These are phyloP conservation scores for Mangifera indica DNA, from an alignment of 345 rosid species.

Conservation along the genomic window DNA sequence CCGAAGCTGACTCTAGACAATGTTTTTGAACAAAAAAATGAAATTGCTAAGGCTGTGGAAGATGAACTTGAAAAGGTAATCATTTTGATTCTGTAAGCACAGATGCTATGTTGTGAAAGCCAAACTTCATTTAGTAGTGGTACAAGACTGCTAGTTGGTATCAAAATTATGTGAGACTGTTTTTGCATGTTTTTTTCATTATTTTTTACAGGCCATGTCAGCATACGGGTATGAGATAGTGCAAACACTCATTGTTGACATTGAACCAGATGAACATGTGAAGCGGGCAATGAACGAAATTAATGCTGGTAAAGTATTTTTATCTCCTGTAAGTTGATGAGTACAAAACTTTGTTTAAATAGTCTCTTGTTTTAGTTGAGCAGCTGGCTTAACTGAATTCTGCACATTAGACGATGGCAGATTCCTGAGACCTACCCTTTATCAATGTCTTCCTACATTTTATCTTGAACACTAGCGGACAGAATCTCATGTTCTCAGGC, in stretches of 20 bases:
- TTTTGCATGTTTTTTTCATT: background rate
- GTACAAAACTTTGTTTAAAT: background rate
- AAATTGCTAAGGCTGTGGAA: constrained; percentile 42
- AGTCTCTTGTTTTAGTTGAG: background rate
- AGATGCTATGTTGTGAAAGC: background rate
- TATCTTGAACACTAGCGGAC: too few relatives aligned
- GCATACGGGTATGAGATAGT: constrained; percentile 32
- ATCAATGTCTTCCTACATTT: too few relatives aligned
- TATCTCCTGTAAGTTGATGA: background rate
- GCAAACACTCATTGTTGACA: constrained; percentile 30
- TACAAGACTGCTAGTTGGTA: background rate
- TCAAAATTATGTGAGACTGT: background rate
- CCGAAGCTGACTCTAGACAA: constrained; percentile 38
- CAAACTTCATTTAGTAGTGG: background rate
- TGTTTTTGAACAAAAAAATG: constrained; percentile 43
- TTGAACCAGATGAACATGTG: constrained; percentile 33
- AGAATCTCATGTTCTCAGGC: too few relatives aligned
- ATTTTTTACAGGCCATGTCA: constrained; percentile 26
- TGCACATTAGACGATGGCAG: too few relatives aligned
- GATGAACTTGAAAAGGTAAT: constrained; percentile 42
- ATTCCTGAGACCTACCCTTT: too few relatives aligned
- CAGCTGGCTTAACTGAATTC: background rate
- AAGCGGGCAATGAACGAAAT: constrained; percentile 35
- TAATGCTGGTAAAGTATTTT: constrained; percentile 24
- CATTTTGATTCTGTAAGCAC: background rate